Conservation (phyloP, 1,139 yeast species). For the Hansenula sp. region DNA sequence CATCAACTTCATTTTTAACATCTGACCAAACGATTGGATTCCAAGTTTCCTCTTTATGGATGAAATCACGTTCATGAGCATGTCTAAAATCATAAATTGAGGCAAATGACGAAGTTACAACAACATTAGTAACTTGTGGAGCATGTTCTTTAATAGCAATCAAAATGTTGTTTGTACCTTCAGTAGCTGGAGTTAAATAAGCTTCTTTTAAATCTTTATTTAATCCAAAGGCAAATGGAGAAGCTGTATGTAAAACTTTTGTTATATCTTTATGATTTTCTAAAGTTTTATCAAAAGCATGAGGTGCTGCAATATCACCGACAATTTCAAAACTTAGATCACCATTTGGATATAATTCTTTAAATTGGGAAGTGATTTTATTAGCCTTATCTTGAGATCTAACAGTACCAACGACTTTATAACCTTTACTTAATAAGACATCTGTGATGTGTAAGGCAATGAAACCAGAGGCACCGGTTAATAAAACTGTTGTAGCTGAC, state of each 20-base stretch:
- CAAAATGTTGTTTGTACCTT: constrained; percentile 44
- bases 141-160: constrained; percentile 38
- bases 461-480: constrained; percentile 53
- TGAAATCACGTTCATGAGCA: constrained; percentile 26
- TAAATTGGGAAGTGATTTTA: constrained; percentile 29
- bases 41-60: constrained; percentile 39
- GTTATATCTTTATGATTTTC: constrained; percentile 44
- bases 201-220: constrained; percentile 35
- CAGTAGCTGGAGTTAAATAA: constrained; percentile 44
- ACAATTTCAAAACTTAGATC: constrained; percentile 44
- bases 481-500: constrained; percentile 30
- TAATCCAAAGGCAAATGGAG: constrained; percentile 40
- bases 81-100: constrained; percentile 38
- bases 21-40: constrained; percentile 38
- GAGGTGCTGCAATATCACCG: constrained; percentile 42
- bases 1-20: constrained; percentile 29
- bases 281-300: constrained; percentile 53
- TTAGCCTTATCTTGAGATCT: constrained; percentile 50
- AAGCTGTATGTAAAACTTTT: constrained; percentile 57
- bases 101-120: constrained; percentile 17
- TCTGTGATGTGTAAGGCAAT: constrained; percentile 43
- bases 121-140: constrained; percentile 46
- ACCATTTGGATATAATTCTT: constrained; percentile 31
- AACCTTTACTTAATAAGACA: constrained; percentile 33
- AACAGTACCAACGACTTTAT: constrained; percentile 56